Percentiles rank a stretch among this genome's conserved stretches.
These are phyloP conservation scores for Mucor mucedo DNA, from an alignment of 371 early-diverging fungal species.

Conservation along the genomic window DNA sequence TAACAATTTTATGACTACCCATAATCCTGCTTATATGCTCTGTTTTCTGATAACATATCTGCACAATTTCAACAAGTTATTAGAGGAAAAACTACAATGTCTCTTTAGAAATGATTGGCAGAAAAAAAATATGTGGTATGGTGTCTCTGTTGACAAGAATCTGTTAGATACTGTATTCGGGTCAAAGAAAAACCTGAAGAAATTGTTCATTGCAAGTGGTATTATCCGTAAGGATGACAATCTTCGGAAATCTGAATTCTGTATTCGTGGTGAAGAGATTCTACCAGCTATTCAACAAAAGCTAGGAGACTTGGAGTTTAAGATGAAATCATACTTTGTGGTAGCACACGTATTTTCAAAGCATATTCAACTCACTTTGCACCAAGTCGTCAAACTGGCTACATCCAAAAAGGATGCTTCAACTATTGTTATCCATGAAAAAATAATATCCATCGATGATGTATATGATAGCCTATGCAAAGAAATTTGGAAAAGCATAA, in stretches of 20 bases:
- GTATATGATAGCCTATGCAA: neutral
- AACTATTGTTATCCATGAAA: neutral
- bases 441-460: neutral
- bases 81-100: no score
- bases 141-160: neutral
- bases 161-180: neutral
- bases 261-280: neutral
- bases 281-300: neutral
- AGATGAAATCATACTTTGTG: neutral
- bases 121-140: neutral
- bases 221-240: neutral
- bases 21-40: no score
- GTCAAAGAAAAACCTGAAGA: neutral
- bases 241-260: neutral
- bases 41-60: no score
- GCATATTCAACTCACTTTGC: neutral
- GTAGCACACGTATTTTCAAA: neutral
- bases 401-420: neutral
- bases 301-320: neutral
- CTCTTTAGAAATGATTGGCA: neutral
- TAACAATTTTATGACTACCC: no score
- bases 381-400: neutral
- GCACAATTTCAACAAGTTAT: no score
- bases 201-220: neutral
- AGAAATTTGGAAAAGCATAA: neutral